Percentiles rank a stretch among this genome's conserved stretches.
Conservation (phyloP, 768 basidiomycete genomes). For the Pleurotus sapidus region DNA sequence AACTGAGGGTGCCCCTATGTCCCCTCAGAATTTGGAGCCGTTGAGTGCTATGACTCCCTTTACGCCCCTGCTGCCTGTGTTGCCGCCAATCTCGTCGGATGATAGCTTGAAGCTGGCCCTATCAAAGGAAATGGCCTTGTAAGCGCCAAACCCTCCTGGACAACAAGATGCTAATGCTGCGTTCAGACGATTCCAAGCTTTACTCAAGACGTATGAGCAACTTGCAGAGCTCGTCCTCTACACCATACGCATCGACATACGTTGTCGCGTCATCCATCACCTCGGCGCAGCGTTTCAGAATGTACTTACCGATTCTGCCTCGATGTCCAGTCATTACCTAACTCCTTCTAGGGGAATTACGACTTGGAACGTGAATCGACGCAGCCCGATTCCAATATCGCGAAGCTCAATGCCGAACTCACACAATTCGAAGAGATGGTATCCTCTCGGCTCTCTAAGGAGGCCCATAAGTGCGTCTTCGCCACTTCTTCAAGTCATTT, state of each 20-base stretch:
- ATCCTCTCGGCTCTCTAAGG: slow-evolving; percentile 55
- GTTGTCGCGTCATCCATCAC: slow-evolving; percentile 81
- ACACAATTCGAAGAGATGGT: slow-evolving; percentile 72
- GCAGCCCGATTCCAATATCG: slow-evolving; percentile 89
- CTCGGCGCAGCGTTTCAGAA: slow-evolving; percentile 76
- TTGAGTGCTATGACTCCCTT: slow-evolving; percentile 43
- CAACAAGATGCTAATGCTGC: slow-evolving; percentile 6
- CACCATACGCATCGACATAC: slow-evolving; percentile 83
- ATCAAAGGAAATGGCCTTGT: slow-evolving; percentile 89
- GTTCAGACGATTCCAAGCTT: slow-evolving; percentile 82
- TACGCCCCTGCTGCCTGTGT: slow-evolving; percentile 43
- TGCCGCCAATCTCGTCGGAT: slow-evolving; percentile 32
- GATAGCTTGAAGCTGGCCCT: slow-evolving; percentile 70
- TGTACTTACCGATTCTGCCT: slow-evolving; percentile 35
- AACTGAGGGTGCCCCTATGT: slow-evolving; percentile 59
- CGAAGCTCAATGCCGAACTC: slow-evolving; percentile 82
- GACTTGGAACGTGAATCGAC: slow-evolving; percentile 74
- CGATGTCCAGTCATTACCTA: not conserved
- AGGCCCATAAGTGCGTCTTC: slow-evolving; percentile 62
- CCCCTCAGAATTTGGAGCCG: slow-evolving; percentile 48
- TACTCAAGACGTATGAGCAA: slow-evolving; percentile 88
- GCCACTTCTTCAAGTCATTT: not conserved
- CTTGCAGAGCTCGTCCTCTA: slow-evolving; percentile 83
- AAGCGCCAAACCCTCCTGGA: slow-evolving; percentile 24
- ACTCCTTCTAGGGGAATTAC: slow-evolving; percentile 72